phyloP scores from a whole-genome alignment of 371 early-diverging fungal species.

The Fennellomyces sp. region DNA sequence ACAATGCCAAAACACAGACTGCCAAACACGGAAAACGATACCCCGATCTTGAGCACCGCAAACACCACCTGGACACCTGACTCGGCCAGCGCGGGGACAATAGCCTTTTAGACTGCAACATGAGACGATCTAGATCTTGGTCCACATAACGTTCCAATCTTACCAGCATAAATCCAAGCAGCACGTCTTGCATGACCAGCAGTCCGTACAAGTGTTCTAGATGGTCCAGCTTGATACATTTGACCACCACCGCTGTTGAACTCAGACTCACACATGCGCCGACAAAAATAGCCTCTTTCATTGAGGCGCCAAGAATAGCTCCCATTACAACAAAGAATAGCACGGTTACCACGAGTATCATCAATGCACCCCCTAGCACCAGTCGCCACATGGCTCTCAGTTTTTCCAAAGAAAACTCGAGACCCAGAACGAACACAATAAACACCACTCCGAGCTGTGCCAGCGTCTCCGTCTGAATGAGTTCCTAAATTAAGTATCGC shows the following conservation, averaged over 20 bases:
- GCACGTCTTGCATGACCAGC: constrained; percentile 64
- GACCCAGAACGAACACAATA: constrained; percentile 63
- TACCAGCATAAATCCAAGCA: constrained; percentile 65
- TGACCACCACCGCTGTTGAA: constrained; percentile 60
- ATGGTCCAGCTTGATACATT: constrained; percentile 50
- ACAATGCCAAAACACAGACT: constrained; percentile 37
- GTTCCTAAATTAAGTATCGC: constrained; percentile 28
- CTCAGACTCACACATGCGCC: constrained; percentile 59
- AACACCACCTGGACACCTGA: constrained; percentile 46
- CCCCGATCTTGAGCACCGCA: constrained; percentile 33
- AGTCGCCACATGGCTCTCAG: constrained; percentile 57
- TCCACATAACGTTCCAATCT: background rate
- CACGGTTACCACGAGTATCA: constrained; percentile 48
- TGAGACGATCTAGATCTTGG: background rate
- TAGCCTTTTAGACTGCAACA: constrained; percentile 36
- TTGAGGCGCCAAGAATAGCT: constrained; percentile 32
- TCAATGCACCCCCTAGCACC: constrained; percentile 51
- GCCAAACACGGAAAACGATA: constrained; percentile 46
- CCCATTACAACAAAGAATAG: constrained; percentile 43
- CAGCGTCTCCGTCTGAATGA: constrained; percentile 60
- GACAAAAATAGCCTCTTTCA: constrained; percentile 54
- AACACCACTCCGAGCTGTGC: constrained; percentile 63
- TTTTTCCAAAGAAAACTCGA: constrained; percentile 63
- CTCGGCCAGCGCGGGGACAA: constrained; percentile 58
- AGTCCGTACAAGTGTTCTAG: constrained; percentile 51